Base-by-base conservation (phyloP, 2,329 filamentous ascomycete species). In the Dryadomyces sulphureus region DNA sequence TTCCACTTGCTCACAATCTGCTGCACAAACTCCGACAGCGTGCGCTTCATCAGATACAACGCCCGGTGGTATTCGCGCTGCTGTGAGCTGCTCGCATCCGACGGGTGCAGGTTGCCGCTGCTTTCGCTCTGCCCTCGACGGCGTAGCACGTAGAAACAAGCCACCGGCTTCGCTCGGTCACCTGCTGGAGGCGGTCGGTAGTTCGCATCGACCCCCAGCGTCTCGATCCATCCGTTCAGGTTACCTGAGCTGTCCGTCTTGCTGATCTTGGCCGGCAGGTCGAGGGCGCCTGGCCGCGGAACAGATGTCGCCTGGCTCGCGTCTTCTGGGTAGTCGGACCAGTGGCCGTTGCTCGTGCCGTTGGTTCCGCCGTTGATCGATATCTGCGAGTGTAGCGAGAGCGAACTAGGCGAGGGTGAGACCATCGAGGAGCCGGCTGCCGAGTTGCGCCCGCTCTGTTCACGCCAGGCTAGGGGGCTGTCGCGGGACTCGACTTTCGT, bases 181-280 rank as follows among this genome's bases (percentile, higher is more conserved):
- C 27, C 17, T 5, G 24, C 21, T 1, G 73, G 65, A 1, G 89
- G 89, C 39, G 92, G 82, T 48, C 81, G 77, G 59, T 96, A 98
- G 2, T 73, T 75, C 16, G 80, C 69, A 59, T 96, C 92, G n/a
- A 96, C 86, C 27, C 87, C 92, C 7, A 94, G 65, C 1, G 88
- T 87, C 59, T 95, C 88, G 51, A 96, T 92, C 80, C 84, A 94
- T 6, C 84, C 83, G 49, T 77, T 82, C 24, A 88, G 66, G 21
- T 73, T 77, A 9, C 81, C 81, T 32, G 75, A 66, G 20, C 77
- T 74, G 45, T 80, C 77, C 0, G 69, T 70, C 53, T 72, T 70
- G 45, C 60, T 62, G 39, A 78, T 57, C 46, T 66, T 69, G 1
- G 66, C 72, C 0, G 70, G 69, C 38, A 84, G 60, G 61, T 79